These are phyloP conservation scores for Apiospora rasikravindrae DNA, from an alignment of 2,329 filamentous ascomycete species.

Conservation along the genomic window DNA sequence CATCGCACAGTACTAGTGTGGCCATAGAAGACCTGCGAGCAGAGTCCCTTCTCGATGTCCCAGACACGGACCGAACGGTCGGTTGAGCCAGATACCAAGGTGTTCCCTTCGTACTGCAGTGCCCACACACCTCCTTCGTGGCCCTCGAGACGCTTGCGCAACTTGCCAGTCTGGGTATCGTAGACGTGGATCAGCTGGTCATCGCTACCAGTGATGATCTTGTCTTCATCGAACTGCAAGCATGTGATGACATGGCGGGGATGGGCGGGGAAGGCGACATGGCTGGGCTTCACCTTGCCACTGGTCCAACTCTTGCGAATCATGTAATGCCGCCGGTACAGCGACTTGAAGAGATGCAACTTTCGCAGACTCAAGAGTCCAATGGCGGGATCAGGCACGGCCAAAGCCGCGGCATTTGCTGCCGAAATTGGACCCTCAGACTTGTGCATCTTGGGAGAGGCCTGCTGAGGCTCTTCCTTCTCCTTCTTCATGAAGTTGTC, in stretches of 20 bases:
- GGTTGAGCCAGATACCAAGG: constrained; percentile 92
- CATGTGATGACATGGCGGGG: constrained; percentile 97
- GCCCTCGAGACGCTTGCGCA: constrained; percentile 83
- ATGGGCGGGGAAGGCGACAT: constrained; percentile 96
- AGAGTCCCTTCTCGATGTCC: constrained; percentile 93
- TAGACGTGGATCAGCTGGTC: constrained; percentile 98
- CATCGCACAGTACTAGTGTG: constrained; percentile 98
- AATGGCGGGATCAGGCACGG: constrained; percentile 81
- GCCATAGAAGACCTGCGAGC: constrained; percentile 94
- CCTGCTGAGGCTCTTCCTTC: constrained; percentile 47
- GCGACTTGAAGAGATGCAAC: constrained; percentile 92
- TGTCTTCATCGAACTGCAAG: constrained; percentile 96
- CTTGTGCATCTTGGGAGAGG: constrained; percentile 53
- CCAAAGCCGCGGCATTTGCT: constrained; percentile 81
- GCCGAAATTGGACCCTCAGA: constrained; percentile 86
- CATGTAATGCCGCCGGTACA: constrained; percentile 91
- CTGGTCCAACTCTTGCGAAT: constrained; percentile 93
- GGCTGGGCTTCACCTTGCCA: constrained; percentile 80
- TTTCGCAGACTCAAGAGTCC: constrained; percentile 79
- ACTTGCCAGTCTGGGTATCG: constrained; percentile 90
- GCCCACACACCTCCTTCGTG: constrained; percentile 99
- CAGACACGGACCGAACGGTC: constrained; percentile 98
- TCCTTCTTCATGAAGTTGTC: constrained; percentile 42
- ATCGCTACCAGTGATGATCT: constrained; percentile 96
- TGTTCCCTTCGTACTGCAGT: constrained; percentile 93